Evolutionary conservation across 169 alveolate genomes (phyloP), one percentile per base, ranked within the genome.

Genomic region (Plasmodium billcollinsi): DNA sequence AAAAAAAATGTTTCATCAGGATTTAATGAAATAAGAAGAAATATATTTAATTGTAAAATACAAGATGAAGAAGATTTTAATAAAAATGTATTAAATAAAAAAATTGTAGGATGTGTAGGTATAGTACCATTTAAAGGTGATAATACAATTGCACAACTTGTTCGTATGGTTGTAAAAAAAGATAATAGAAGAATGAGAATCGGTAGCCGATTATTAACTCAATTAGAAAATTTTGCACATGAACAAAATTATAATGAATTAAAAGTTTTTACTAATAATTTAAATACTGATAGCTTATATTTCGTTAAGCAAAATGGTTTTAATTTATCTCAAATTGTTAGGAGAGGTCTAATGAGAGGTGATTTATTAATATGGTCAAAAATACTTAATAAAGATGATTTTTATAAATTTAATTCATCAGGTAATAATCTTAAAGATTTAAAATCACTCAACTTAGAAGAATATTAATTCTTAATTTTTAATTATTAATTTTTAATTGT

Each of bases 321-420:
- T 80, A 94, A 94, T 54, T 91, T 96, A 29, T 93, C 94, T 7
- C 98, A 96, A 86, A 93, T 94, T 15, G 95, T 96, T 39, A 93
- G 98, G 49, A 89, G 98, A 63, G 98, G 98, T 0, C 73, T 96
- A 24, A 96, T 96, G 98, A 83, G 98, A 54, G 98, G 98, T 0
- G 98, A 96, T 62, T 89, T 96, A 56, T 89, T 96, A 45, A 92
- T 94, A 15, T 96, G 98, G 98, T 94, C 92, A 63, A 96, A 96
- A 74, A 76, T 80, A 43, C 90, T 95, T 45, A 94, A 94, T 71
- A 92, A 83, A 62, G 91, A 74, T 49, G 96, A 93, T 86, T 88
- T 67, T 20, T 83, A 83, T 49, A 88, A 75, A 21, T 66, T 89
- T 56, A 92, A 92, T 76, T 71, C 85, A 67, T 20, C 76, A 80